Evolutionary conservation across 2,329 filamentous ascomycete genomes (phyloP).

Genomic region (Talaromyces sp.): DNA sequence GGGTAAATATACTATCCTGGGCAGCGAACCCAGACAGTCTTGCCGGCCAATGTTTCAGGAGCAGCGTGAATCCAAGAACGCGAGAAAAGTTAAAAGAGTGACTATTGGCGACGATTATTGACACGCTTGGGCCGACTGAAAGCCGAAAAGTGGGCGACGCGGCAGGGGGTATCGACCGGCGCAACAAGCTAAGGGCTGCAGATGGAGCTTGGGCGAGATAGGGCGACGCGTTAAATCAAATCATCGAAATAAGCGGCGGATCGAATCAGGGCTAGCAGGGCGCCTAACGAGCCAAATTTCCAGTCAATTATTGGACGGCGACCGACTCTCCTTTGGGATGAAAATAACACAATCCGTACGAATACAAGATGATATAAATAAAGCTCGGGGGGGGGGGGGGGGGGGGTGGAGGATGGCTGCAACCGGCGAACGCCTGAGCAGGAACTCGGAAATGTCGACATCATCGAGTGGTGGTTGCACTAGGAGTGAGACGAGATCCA

Average conservation of each 20-base stretch:
- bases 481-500: not conserved
- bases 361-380: not conserved
- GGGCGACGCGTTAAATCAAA: not conserved
- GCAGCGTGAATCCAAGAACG: not conserved
- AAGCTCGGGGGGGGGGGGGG: not conserved
- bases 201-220: not conserved
- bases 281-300: not conserved
- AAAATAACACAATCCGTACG: too few relatives aligned
- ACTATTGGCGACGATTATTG: not conserved
- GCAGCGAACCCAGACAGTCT: not conserved
- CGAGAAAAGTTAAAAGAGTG: not conserved
- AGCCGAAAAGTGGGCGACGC: not conserved
- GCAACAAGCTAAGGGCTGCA: not conserved
- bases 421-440: not conserved
- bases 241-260: not conserved
- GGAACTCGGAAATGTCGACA: not conserved
- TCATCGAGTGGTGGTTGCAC: not conserved
- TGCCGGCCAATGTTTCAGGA: not conserved
- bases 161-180: not conserved
- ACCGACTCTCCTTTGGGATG: not conserved
- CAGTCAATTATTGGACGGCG: not conserved
- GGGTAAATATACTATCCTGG: not conserved
- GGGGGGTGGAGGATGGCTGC: too few relatives aligned
- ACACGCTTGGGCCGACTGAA: not conserved
- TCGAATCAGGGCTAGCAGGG: not conserved